These are phyloP conservation scores for Ailanthus altissimus DNA, from an alignment of 345 rosid genomes.

Conservation along the genomic window DNA sequence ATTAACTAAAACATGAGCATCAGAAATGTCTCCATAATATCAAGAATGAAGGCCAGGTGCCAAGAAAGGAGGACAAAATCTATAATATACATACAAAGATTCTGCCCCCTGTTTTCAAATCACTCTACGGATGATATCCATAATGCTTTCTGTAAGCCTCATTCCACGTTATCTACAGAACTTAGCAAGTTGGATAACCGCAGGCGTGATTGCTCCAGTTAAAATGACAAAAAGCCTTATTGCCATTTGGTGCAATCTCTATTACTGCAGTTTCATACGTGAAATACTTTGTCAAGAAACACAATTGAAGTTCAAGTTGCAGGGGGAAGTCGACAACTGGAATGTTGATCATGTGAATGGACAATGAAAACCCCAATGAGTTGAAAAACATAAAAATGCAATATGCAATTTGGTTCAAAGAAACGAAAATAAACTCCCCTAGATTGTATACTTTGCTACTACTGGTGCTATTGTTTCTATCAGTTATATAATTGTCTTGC, in stretches of 20 bases:
- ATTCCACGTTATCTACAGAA: not conserved
- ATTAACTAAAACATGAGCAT: not conserved
- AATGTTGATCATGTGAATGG: conserved; percentile 39
- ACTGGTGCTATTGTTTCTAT: too few relatives aligned
- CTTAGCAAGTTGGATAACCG: conserved; percentile 10
- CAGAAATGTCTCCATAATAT: not conserved
- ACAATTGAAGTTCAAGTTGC: conserved; percentile 52
- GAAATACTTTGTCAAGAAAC: conserved; percentile 37
- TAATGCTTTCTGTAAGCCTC: not conserved
- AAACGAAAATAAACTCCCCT: too few relatives aligned
- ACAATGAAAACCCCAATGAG: too few relatives aligned
- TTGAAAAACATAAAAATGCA: too few relatives aligned
- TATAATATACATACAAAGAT: too few relatives aligned
- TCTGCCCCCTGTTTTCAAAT: too few relatives aligned
- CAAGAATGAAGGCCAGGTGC: not conserved
- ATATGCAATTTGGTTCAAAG: too few relatives aligned
- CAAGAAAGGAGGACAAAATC: too few relatives aligned
- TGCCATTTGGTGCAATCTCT: conserved; percentile 29
- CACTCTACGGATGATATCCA: too few relatives aligned
- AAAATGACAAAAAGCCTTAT: conserved; percentile 22
- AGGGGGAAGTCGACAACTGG: conserved; percentile 52
- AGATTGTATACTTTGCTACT: too few relatives aligned
- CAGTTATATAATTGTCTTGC: conserved; percentile 37
- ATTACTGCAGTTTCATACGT: conserved; percentile 38
- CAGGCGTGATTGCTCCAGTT: conserved; percentile 26